Evolutionary conservation across 2,329 filamentous ascomycete genomes (phyloP).

Genomic region (Monosporascus sp.): DNA sequence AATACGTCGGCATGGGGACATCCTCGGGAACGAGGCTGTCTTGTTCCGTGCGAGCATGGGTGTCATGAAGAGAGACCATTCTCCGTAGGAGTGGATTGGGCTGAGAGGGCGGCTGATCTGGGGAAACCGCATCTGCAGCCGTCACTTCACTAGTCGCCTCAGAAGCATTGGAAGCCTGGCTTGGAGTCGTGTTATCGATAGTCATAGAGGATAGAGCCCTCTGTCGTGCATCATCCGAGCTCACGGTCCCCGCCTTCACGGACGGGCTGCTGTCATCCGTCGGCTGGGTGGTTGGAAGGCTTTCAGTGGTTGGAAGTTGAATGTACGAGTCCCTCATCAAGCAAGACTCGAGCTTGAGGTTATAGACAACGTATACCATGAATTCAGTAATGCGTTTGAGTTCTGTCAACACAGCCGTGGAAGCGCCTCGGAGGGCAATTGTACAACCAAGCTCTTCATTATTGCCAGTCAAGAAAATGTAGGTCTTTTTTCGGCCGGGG

Average conservation of each 20-base stretch:
- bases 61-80: conserved; percentile 38
- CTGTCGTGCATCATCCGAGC: conserved; percentile 12
- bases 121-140: conserved; percentile 7
- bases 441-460: conserved; percentile 89
- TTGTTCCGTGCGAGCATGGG: conserved; percentile 38
- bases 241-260: conserved; percentile 19
- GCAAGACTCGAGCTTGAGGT: conserved; percentile 90
- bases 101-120: conserved; percentile 12
- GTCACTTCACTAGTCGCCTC: conserved; percentile 15
- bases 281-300: conserved; percentile 33
- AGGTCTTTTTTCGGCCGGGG: conserved; percentile 79
- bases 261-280: conserved; percentile 34
- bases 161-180: conserved; percentile 17
- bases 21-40: conserved; percentile 67
- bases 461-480: conserved; percentile 91
- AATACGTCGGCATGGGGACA: conserved; percentile 82
- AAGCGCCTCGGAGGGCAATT: conserved; percentile 81
- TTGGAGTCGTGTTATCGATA: conserved; percentile 13
- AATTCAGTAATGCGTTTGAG: conserved; percentile 96
- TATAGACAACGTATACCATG: conserved; percentile 99
- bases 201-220: conserved; percentile 15
- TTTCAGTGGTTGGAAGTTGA: conserved; percentile 64
- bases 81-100: conserved; percentile 16
- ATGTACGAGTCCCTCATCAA: conserved; percentile 91
- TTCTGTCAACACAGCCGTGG: conserved; percentile 63